These are phyloP conservation scores for Trichoderma pleuroti DNA, from an alignment of 2,329 filamentous ascomycete genomes.

Conservation along the genomic window DNA sequence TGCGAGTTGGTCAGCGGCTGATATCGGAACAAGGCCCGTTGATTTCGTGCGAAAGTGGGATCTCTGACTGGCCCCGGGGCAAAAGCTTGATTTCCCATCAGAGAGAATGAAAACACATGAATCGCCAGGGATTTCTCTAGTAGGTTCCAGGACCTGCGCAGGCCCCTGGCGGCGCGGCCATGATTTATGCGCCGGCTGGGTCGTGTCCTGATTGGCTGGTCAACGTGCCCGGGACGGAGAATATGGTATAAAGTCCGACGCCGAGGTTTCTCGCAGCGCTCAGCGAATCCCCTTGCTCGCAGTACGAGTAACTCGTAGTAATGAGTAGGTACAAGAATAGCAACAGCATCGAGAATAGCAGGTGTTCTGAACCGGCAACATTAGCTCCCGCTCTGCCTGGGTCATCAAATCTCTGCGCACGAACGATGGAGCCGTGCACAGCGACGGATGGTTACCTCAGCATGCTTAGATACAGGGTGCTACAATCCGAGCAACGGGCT, in stretches of 20 bases:
- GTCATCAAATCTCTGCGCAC: neutral
- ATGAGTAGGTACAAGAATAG: neutral
- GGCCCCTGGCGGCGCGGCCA: constrained; percentile 1
- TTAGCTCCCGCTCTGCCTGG: neutral
- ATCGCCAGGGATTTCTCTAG: neutral
- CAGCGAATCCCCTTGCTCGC: neutral
- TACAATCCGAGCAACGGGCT: neutral
- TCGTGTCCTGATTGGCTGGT: neutral
- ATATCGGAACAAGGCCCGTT: neutral
- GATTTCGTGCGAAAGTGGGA: neutral
- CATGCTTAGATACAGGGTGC: neutral
- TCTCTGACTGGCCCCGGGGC: neutral
- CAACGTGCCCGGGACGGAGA: neutral
- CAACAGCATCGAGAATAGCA: neutral
- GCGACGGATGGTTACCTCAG: neutral
- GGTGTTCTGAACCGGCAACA: neutral
- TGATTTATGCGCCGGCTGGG: constrained; percentile 5
- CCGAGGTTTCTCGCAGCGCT: neutral
- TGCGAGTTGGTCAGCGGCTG: neutral
- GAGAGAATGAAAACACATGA: neutral
- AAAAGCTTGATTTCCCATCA: neutral
- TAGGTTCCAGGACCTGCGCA: neutral
- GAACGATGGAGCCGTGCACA: neutral
- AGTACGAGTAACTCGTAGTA: too few relatives aligned
- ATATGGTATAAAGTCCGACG: constrained; percentile 8